These are phyloP conservation scores for Gossypium davidsonii DNA, from an alignment of 441 rosid genomes.

Conservation along the genomic window DNA sequence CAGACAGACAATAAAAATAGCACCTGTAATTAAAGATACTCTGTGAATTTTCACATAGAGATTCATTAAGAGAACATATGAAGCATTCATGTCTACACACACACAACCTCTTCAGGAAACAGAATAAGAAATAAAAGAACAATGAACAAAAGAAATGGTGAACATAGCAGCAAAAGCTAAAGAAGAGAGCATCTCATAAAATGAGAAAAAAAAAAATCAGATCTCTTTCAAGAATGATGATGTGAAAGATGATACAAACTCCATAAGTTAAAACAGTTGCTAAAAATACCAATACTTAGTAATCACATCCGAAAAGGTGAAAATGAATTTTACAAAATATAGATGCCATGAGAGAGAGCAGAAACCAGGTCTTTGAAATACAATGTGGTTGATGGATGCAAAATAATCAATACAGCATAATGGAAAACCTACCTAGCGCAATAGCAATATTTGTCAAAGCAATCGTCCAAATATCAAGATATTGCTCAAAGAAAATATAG, in stretches of 20 bases:
- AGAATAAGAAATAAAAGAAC: not conserved
- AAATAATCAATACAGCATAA: constrained; percentile 12
- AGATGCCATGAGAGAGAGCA: not conserved
- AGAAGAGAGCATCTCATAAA: not conserved
- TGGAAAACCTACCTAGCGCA: constrained; percentile 50
- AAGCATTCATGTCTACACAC: not conserved
- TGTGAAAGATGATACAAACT: not conserved
- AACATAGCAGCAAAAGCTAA: constrained; percentile 1
- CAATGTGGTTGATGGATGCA: not conserved
- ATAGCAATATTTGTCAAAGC: constrained; percentile 56
- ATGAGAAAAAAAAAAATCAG: not conserved
- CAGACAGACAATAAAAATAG: constrained; percentile 56
- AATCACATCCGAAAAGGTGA: not conserved
- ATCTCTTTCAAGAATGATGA: not conserved
- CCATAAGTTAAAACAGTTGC: not conserved
- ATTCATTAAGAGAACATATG: not conserved
- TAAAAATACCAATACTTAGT: not conserved
- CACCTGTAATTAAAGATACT: constrained; percentile 39
- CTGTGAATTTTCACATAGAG: not conserved
- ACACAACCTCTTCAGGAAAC: not conserved
- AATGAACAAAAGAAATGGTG: not conserved
- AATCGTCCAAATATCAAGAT: constrained; percentile 59
- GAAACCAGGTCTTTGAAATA: not conserved
- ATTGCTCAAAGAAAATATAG: constrained; percentile 77
- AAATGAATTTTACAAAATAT: not conserved